Evolutionary conservation across 108 stramenopile genomes (phyloP).

Genomic region (Halocafeteria seosinensis): DNA sequence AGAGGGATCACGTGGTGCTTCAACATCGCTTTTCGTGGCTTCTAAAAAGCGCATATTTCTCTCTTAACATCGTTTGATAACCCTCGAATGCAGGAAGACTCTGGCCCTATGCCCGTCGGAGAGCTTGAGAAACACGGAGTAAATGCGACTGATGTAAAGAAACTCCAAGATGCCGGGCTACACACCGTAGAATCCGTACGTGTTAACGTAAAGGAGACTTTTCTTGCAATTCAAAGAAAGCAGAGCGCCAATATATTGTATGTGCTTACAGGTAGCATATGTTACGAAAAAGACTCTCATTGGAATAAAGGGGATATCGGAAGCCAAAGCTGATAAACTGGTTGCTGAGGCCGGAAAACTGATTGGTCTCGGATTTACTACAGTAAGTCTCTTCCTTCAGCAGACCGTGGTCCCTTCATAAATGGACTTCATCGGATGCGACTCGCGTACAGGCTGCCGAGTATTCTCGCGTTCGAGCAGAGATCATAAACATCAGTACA

Average conservation of each 20-base stretch:
- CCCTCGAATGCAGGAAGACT: slow-evolving; percentile 3
- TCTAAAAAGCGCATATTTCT: no score
- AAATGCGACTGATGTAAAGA: slow-evolving; percentile 76
- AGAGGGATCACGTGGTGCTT: no score
- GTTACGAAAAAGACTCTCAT: slow-evolving; percentile 73
- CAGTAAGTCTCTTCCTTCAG: slow-evolving; percentile 37
- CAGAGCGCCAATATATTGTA: neutral
- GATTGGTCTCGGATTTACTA: slow-evolving; percentile 89
- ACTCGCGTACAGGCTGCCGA: slow-evolving; percentile 42
- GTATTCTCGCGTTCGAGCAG: slow-evolving; percentile 67
- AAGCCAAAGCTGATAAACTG: slow-evolving; percentile 75
- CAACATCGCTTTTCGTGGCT: no score
- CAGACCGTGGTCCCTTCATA: neutral
- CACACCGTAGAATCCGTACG: slow-evolving; percentile 78
- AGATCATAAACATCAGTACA: slow-evolving; percentile 65
- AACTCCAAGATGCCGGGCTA: slow-evolving; percentile 80
- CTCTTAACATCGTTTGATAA: no score
- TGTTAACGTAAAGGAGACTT: neutral
- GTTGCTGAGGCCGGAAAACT: slow-evolving; percentile 77
- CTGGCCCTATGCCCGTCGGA: slow-evolving; percentile 3
- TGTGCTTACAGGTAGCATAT: slow-evolving; percentile 60
- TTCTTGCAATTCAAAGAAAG: neutral
- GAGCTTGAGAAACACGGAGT: slow-evolving; percentile 82
- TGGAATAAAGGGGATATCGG: slow-evolving; percentile 87
- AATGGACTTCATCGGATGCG: neutral